phyloP scores from a whole-genome alignment of 768 basidiomycete genomes.

The Mycena capillaripes region DNA sequence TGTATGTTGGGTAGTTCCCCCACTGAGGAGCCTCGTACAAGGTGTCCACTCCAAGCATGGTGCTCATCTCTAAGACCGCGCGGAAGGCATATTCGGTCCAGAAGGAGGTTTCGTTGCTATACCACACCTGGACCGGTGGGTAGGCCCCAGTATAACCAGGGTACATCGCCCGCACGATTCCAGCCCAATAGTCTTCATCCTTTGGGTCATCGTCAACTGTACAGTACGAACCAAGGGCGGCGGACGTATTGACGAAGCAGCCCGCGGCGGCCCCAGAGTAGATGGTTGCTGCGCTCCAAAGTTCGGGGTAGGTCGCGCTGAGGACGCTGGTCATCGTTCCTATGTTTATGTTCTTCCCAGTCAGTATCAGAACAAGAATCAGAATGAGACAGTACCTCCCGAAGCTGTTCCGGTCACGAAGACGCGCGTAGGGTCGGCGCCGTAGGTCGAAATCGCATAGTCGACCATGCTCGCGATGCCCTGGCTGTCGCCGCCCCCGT shows the following conservation, averaged over 20 bases:
- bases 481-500: constrained; percentile 68
- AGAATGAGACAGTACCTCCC: constrained; percentile 52
- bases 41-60: no score
- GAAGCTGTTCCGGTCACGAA: constrained; percentile 67
- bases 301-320: constrained; percentile 65
- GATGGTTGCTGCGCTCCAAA: constrained; percentile 63
- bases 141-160: constrained; percentile 67
- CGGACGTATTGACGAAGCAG: constrained; percentile 63
- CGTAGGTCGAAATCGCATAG: constrained; percentile 63
- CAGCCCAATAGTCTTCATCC: constrained; percentile 67
- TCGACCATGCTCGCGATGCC: constrained; percentile 62
- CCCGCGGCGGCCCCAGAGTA: constrained; percentile 69
- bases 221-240: no score
- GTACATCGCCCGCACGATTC: constrained; percentile 59
- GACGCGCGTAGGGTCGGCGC: constrained; percentile 60
- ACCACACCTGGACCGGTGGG: constrained; percentile 67
- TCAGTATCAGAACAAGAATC: background rate
- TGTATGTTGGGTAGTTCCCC: constrained; percentile 64
- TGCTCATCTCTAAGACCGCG: no score
- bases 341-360: background rate
- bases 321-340: constrained; percentile 75
- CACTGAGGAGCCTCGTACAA: no score
- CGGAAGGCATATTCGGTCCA: constrained; percentile 64
- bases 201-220: no score
- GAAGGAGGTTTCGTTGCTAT: constrained; percentile 65